phyloP scores from a whole-genome alignment of 2,329 filamentous ascomycete species.

The Byssochlamys sp. region DNA sequence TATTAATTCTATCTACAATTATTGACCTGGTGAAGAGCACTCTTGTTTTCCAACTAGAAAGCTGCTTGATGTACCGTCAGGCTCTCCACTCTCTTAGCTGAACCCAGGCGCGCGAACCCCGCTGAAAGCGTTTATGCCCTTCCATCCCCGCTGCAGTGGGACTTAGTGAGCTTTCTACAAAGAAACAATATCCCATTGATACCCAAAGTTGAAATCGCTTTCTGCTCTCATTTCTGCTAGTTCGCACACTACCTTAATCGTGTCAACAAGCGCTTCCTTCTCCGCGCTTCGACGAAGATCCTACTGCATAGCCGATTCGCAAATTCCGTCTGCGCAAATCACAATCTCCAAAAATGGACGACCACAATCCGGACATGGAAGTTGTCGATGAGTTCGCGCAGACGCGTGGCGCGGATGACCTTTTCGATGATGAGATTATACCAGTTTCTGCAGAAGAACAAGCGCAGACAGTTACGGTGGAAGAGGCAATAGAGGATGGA shows the following conservation, averaged over 20 bases:
- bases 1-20: not conserved
- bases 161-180: not conserved
- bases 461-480: slow-evolving; percentile 9
- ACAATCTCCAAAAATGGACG: slow-evolving; percentile 1
- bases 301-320: not conserved
- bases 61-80: not conserved
- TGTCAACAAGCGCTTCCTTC: not conserved
- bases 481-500: slow-evolving; percentile 8
- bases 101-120: not conserved
- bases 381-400: slow-evolving; percentile 41
- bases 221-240: not conserved
- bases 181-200: not conserved
- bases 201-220: not conserved
- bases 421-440: slow-evolving; percentile 44
- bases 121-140: not conserved
- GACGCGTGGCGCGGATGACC: slow-evolving; percentile 40
- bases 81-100: not conserved
- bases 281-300: not conserved
- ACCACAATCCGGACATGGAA: slow-evolving; percentile 7
- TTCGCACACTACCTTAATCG: not conserved
- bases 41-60: not conserved
- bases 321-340: not conserved
- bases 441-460: slow-evolving; percentile 30
- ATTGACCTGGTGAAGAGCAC: not conserved
- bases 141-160: not conserved